Base-by-base conservation (phyloP, 2,329 filamentous ascomycete genomes). In the Pestalotiopsis sp. region DNA sequence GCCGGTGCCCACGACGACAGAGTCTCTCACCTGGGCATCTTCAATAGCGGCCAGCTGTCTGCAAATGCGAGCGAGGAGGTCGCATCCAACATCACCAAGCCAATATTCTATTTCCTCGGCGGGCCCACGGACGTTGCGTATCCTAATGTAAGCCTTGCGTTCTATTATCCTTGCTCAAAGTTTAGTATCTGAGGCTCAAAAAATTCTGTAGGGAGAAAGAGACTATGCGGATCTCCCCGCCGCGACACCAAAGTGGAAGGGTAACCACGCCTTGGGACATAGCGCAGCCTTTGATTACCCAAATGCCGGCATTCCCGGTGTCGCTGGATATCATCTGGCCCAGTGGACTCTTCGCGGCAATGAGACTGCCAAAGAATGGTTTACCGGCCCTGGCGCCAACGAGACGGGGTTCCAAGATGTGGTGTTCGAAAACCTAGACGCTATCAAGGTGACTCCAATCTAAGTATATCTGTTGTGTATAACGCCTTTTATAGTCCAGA, bases 371-470 rank as follows among this genome's bases (percentile, higher is more conserved):
- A 65, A 64, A 45, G 60, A 38, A 12, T 69, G 68, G 66, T 56
- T 69, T 3, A 61, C 49, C 60, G 68, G 66, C 36, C n/a, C 45
- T 1, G 45, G 45, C 45, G 45, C 45, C 45, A 52, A 52, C 11
- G 45, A 52, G n/a, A 52, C 45, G 45, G 45, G 45, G 11, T 52
- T 52, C n/a, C 45, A 52, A n/a, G 45, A 52, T 20, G 45, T 52
- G 1, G 45, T 52, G 6, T 52, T 20, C 45, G 14, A 52, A 9
- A 52, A 52, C 14, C 45, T 52, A 3, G 45, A 52, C 45, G 45
- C 45, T 31, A 12, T 36, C 65, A 31, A 52, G 14, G 45, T 52
- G 1, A 20, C 31, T 27, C 80, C 69, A 82, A 82, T 69, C 73
- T 73, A 41, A 76, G 74, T 2, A 61, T 62, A 20, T 73, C 56